These are phyloP conservation scores for Globisporangium uncinulatum DNA, from an alignment of 352 stramenopile genomes.

Conservation along the genomic window DNA sequence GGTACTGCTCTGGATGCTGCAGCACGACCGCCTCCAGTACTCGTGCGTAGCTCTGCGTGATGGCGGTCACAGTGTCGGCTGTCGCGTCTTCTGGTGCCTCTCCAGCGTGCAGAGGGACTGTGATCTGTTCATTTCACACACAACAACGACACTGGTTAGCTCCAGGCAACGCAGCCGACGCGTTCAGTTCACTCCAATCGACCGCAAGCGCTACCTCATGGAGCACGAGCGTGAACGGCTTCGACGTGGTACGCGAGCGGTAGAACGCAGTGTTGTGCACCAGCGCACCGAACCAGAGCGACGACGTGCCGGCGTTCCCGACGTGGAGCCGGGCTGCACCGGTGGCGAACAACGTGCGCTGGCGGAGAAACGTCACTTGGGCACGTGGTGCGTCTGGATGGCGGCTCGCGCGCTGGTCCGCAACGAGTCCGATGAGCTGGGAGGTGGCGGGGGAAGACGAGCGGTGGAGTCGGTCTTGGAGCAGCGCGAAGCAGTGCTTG, in stretches of 20 bases:
- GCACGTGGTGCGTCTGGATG: slow-evolving; percentile 9
- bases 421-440: slow-evolving; percentile 41
- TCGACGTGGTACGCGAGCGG: slow-evolving; percentile 7
- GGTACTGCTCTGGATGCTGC: slow-evolving; percentile 34
- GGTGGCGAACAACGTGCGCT: slow-evolving; percentile 30
- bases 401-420: slow-evolving; percentile 36
- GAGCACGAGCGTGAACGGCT: slow-evolving; percentile 43
- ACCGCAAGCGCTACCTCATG: slow-evolving; percentile 20
- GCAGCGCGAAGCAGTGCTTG: slow-evolving; percentile 41
- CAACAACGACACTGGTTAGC: neutral
- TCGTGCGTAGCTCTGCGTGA: slow-evolving; percentile 36
- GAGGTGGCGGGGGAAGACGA: neutral
- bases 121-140: neutral
- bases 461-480: slow-evolving; percentile 22
- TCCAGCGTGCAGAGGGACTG: neutral
- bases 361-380: slow-evolving; percentile 34
- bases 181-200: too few relatives aligned
- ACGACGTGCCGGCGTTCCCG: slow-evolving; percentile 6
- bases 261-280: slow-evolving; percentile 34
- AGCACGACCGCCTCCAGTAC: slow-evolving; percentile 29
- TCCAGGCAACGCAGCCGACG: neutral
- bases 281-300: slow-evolving; percentile 43
- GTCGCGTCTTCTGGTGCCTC: neutral
- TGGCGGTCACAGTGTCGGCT: slow-evolving; percentile 1
- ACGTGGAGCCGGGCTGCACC: slow-evolving; percentile 36